These are phyloP conservation scores for Claviceps africana DNA, from an alignment of 2,329 filamentous ascomycete genomes.

Conservation along the genomic window DNA sequence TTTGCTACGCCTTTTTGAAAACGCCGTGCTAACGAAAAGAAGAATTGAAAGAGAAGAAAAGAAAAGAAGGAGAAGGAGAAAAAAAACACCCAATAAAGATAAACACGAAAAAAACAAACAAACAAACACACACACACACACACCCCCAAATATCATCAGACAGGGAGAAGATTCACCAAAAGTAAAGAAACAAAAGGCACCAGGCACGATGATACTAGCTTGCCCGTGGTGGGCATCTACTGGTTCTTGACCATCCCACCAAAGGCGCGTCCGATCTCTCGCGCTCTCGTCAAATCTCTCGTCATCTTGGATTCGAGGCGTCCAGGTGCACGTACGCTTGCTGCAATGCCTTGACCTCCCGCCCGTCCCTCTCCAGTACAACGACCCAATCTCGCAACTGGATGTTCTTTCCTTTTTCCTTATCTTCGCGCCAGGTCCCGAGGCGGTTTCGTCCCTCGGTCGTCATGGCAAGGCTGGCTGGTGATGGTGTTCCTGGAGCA, in stretches of 20 bases:
- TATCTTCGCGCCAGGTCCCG: conserved; percentile 67
- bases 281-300: conserved; percentile 4
- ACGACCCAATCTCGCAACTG: conserved; percentile 73
- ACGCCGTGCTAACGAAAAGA: conserved; percentile 3
- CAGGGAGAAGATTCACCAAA: neutral
- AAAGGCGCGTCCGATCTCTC: neutral
- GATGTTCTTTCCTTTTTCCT: conserved; percentile 60
- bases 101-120: neutral
- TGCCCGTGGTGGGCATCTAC: neutral
- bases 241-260: conserved; percentile 1
- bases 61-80: neutral
- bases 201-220: neutral
- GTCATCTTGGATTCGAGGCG: conserved; percentile 28
- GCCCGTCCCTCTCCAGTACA: conserved; percentile 66
- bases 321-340: conserved; percentile 41
- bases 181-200: neutral
- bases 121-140: too few relatives aligned
- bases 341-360: conserved; percentile 49
- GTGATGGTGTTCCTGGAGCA: conserved; percentile 17
- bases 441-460: conserved; percentile 47
- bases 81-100: neutral
- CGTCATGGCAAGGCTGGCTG: conserved; percentile 30
- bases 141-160: neutral
- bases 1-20: conserved; percentile 4
- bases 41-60: neutral